Evolutionary conservation across 345 rosid genomes (phyloP).

Genomic region (Populus simonii): DNA sequence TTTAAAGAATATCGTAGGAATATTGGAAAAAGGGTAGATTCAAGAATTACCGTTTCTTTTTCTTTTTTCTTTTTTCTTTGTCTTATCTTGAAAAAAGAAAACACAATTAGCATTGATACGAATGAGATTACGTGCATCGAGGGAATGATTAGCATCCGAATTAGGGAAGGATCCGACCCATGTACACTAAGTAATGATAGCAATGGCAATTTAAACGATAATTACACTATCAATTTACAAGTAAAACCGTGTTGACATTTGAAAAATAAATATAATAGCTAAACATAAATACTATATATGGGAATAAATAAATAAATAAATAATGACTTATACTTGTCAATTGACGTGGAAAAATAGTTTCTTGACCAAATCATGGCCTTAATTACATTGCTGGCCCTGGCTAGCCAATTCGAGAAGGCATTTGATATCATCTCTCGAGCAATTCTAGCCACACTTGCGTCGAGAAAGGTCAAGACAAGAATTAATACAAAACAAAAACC

Average conservation of each 20-base stretch:
- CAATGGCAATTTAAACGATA: too few species aligned
- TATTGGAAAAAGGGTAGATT: not conserved
- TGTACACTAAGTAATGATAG: not conserved
- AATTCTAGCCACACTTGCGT: not conserved
- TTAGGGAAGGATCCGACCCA: conserved; percentile 13
- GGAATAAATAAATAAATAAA: too few species aligned
- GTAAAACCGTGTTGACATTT: not conserved
- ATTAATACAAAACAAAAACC: too few species aligned
- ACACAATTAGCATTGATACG: not conserved
- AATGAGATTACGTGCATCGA: not conserved
- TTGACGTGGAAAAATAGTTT: too few species aligned
- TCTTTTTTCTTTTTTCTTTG: not conserved
- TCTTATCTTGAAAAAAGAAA: not conserved
- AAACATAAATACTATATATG: not conserved
- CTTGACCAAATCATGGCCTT: not conserved
- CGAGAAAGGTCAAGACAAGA: not conserved
- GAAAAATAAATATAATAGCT: too few species aligned
- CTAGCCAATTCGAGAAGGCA: not conserved
- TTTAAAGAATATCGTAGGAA: not conserved
- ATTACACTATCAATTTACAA: too few species aligned
- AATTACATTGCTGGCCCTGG: not conserved
- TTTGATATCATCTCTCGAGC: not conserved
- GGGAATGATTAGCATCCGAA: conserved; percentile 15
- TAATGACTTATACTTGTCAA: not conserved
- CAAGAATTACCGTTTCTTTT: not conserved